These are phyloP conservation scores for Globisporangium paroecandrum DNA, from an alignment of 352 stramenopile species.

Conservation along the genomic window DNA sequence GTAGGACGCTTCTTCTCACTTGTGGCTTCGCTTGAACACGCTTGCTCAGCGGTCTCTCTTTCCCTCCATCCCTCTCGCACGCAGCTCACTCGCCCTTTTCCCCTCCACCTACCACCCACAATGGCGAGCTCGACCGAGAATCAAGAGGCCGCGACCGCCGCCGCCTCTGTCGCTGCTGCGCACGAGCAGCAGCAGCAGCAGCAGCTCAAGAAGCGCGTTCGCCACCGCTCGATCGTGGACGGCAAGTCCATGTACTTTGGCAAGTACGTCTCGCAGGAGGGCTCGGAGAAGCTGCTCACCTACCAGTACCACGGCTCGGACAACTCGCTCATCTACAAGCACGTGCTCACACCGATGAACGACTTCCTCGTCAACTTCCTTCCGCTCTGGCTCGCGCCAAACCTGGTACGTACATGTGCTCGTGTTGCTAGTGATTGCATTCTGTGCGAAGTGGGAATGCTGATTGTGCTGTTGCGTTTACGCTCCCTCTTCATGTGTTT, in stretches of 20 bases:
- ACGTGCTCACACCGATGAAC: conserved; percentile 86
- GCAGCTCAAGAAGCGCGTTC: conserved; percentile 63
- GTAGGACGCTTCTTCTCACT: neutral
- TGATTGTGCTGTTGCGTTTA: neutral
- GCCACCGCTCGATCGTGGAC: conserved; percentile 61
- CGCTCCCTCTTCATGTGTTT: neutral
- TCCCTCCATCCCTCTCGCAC: neutral
- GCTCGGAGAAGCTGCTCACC: conserved; percentile 78
- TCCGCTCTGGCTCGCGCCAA: conserved; percentile 78
- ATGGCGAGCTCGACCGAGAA: conserved; percentile 15
- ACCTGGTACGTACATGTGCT: conserved; percentile 39
- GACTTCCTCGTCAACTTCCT: conserved; percentile 73
- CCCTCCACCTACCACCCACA: neutral
- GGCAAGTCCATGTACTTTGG: conserved; percentile 87
- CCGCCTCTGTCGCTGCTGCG: conserved; percentile 12
- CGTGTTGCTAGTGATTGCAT: conserved; percentile 3
- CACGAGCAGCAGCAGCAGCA: conserved; percentile 27
- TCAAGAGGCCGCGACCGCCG: neutral
- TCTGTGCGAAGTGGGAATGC: neutral
- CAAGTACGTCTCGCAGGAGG: conserved; percentile 85
- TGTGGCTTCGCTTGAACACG: conserved; percentile 12
- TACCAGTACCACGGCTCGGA: conserved; percentile 86
- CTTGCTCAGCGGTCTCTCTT: neutral
- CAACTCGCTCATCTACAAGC: conserved; percentile 87
- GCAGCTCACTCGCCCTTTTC: neutral